Base-by-base conservation (phyloP, 2,329 filamentous ascomycete species). In the Fonsecaea pedrosoi region DNA sequence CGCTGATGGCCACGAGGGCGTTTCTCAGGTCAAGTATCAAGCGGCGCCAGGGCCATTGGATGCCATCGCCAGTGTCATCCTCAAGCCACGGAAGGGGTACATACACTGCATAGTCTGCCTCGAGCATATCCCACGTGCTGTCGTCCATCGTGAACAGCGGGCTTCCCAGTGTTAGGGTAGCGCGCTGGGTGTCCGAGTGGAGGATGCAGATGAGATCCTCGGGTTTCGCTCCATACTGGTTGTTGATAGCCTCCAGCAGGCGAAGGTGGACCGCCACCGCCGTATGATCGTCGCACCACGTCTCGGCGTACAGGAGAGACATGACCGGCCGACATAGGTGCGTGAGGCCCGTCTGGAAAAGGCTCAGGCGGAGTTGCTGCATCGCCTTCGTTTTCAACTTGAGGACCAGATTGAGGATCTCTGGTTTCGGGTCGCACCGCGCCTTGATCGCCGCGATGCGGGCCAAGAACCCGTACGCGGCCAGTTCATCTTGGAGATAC, bases 311-410 rank as follows among this genome's bases (percentile, higher is more conserved):
- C 50, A 65, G 45, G 30, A 65, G 57, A 21, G 57, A 50, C 18
- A 57, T 55, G 34, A 61, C 63, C 37, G 63, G 50, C 6, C 37
- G 50, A n/a, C 57, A 40, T 25, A 65, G 48, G 6, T 57, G 50
- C 34, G 48, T 37, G 3, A 50, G 13, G 13, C n/a, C 32, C n/a
- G 57, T 25, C 9, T 56, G 56, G 8, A 50, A 58, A 7, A 65
- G 53, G 12, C 38, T 50, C 12, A 55, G 21, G n/a, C 63, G 63
- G 15, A 65, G 57, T 35, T 53, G 50, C 38, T 35, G 57, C 57
- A 65, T 65, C 18, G 63, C 63, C 25, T 61, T 58, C 12, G 48
- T 57, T 21, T 65, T 65, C 63, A 65, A 37, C 15, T 60, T 60
- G 4, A 65, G 53, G n/a, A 60, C 50, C n/a, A 60, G n/a, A 15